phyloP scores from a whole-genome alignment of 352 stramenopile genomes.

The Peronospora farinosa region DNA sequence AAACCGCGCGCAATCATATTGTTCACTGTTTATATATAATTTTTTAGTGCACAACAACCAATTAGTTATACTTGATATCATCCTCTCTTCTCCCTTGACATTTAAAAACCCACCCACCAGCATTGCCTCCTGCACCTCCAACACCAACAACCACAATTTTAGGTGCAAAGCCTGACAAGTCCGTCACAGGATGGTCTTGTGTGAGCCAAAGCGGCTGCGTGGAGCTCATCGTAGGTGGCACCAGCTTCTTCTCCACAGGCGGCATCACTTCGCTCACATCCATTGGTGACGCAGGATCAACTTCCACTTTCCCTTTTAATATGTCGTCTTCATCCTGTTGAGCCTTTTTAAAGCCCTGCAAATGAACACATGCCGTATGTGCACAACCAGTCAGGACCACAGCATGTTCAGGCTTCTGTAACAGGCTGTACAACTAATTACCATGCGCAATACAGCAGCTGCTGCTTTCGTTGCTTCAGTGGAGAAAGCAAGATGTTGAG shows the following conservation, averaged over 20 bases:
- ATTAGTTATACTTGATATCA: not conserved
- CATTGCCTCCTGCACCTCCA: conserved; percentile 84
- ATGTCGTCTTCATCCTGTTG: conserved; percentile 30
- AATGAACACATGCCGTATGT: not conserved
- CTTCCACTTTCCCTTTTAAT: conserved; percentile 3
- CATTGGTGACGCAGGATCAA: not conserved
- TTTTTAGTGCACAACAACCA: not conserved
- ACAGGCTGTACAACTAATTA: conserved; percentile 11
- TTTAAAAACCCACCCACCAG: conserved; percentile 28
- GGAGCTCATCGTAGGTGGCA: conserved; percentile 41
- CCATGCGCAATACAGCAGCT: conserved; percentile 64
- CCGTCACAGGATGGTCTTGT: conserved; percentile 49
- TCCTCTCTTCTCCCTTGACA: not conserved
- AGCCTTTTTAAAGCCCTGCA: conserved; percentile 52
- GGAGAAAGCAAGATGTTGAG: conserved; percentile 36
- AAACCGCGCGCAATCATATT: conserved; percentile 85
- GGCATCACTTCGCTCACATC: conserved; percentile 7
- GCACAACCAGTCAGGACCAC: conserved; percentile 18
- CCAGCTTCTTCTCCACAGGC: conserved; percentile 28
- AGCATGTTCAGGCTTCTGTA: not conserved
- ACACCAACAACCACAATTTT: conserved; percentile 86
- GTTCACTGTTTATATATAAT: conserved; percentile 55
- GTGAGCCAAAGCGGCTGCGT: conserved; percentile 74
- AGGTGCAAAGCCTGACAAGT: conserved; percentile 71
- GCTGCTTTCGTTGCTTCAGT: conserved; percentile 67